These are phyloP conservation scores for Periconia macrospinosa DNA, from an alignment of 2,329 filamentous ascomycete species.

Conservation along the genomic window DNA sequence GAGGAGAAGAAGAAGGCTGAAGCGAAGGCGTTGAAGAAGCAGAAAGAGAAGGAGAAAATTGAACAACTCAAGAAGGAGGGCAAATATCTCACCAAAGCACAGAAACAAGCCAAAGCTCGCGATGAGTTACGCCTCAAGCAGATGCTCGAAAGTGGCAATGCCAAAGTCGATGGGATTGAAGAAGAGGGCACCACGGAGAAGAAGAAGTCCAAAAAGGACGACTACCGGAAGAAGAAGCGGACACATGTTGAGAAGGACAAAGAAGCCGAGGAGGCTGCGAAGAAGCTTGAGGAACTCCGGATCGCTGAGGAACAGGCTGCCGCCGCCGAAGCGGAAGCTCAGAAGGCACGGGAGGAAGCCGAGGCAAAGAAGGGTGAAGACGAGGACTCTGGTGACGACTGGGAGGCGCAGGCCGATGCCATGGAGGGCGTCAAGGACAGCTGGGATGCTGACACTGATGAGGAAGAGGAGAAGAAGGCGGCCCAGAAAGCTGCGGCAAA, in stretches of 20 bases:
- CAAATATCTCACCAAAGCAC: conserved; percentile 83
- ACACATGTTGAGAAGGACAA: conserved; percentile 59
- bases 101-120: conserved; percentile 78
- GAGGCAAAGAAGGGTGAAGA: conserved; percentile 65
- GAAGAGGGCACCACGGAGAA: conserved; percentile 55
- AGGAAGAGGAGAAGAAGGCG: conserved; percentile 58
- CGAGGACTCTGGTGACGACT: conserved; percentile 73
- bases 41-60: conserved; percentile 82
- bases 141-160: conserved; percentile 77
- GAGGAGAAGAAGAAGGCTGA: conserved; percentile 72
- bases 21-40: conserved; percentile 76
- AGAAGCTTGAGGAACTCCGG: conserved; percentile 58
- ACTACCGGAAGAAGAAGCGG: conserved; percentile 71
- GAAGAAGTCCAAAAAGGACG: conserved; percentile 77
- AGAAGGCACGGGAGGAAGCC: conserved; percentile 57
- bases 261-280: conserved; percentile 57
- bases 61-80: conserved; percentile 87
- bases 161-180: conserved; percentile 60
- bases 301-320: conserved; percentile 68
- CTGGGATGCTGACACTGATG: conserved; percentile 87
- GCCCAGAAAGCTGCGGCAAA: conserved; percentile 34
- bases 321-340: conserved; percentile 75
- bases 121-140: conserved; percentile 81
- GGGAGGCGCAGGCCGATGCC: conserved; percentile 78
- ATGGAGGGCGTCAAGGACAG: conserved; percentile 85